Evolutionary conservation across 179 eudicot species (phyloP), one percentile per base, ranked within the genome.

Genomic region (Spergularia azorica): DNA sequence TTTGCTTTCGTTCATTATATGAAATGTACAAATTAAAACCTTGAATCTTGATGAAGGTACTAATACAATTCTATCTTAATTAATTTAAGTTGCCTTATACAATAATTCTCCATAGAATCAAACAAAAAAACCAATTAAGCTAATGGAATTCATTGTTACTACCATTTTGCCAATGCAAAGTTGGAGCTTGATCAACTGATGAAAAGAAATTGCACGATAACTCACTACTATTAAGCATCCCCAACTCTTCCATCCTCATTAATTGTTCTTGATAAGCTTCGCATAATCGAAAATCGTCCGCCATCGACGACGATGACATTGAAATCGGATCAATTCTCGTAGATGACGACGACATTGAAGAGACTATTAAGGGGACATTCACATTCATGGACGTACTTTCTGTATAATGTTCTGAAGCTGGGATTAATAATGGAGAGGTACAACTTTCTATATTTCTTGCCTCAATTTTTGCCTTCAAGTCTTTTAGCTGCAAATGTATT

Each of bases 111-210:
- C 32, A 26, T 26, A 26, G 32, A 26, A 26, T 26, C 2, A 26
- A 26, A 26, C 32, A 26, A 26, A 26, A 26, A 26, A 1, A 26
- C 32, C 32, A 26, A n/a, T n/a, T n/a, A n/a, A 26, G 32, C 32
- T 26, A 26, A 26, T 26, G 32, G 32, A 26, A 26, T 26, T 26
- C 32, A 26, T 26, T 26, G 32, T 26, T 26, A 26, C 32, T 26
- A 13, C 5, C 2, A 36, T n/a, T 3, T 74, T 81, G 61, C 74
- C 74, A 84, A 75, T 79, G 75, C 75, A 88, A 66, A 62, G 84
- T 76, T 3, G 87, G 84, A 58, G 85, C 71, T 81, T 83, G 84
- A 88, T 88, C 91, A 67, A 83, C 84, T 36, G 86, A 87, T 51
- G 86, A 87, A 74, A 79, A 81, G 67, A 88, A 76, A 74, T 76